Percentiles rank a stretch among this genome's conserved stretches.
These are phyloP conservation scores for Adansonia digitata DNA, from an alignment of 345 rosid genomes.

Conservation along the genomic window DNA sequence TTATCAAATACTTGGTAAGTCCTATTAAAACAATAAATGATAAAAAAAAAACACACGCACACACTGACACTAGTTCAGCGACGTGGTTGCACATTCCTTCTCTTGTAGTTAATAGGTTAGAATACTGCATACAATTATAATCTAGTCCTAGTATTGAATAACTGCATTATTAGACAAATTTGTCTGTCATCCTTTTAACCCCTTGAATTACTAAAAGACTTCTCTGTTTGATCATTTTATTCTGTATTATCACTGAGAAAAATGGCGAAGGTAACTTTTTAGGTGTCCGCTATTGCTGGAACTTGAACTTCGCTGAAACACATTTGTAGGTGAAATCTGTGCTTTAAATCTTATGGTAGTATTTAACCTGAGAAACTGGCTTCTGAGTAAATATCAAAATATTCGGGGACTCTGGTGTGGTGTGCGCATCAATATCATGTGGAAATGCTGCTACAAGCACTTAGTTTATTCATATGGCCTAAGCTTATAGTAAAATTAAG, in stretches of 20 bases:
- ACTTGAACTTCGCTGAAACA: background rate
- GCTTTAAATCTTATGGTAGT: background rate
- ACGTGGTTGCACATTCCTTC: background rate
- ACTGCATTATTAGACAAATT: background rate
- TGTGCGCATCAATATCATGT: background rate
- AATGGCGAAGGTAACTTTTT: background rate
- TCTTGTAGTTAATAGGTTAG: background rate
- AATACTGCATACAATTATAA: background rate
- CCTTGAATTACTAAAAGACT: background rate
- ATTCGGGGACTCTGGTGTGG: background rate
- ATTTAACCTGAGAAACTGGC: background rate
- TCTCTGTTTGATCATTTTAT: background rate
- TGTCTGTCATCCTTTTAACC: background rate
- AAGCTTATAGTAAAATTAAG: background rate
- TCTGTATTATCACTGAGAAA: background rate
- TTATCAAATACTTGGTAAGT: background rate
- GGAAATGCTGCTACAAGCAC: background rate
- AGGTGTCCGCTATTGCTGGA: background rate
- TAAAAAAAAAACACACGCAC: background rate
- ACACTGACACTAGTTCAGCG: background rate
- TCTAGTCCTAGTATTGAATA: background rate
- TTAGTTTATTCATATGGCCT: background rate
- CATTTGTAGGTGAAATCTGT: background rate
- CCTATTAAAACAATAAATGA: background rate
- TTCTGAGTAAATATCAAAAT: background rate